phyloP scores from a whole-genome alignment of 176 grass and related monocot genomes.

The Puccinellia tenuiflora region DNA sequence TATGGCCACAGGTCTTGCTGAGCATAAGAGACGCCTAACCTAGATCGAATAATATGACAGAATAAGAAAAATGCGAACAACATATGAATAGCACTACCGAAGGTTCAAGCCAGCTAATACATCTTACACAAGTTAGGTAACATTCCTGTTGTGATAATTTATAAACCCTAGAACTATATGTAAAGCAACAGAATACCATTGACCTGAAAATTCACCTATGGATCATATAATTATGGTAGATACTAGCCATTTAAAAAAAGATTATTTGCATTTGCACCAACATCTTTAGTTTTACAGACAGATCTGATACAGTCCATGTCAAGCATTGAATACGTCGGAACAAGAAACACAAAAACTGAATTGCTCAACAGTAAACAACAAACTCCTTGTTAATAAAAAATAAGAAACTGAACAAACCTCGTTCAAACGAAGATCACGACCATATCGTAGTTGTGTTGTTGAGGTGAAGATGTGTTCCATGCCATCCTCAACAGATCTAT shows the following conservation, averaged over 20 bases:
- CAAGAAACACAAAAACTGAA: slow-evolving; percentile 12
- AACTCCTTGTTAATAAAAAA: not conserved
- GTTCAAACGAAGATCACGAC: slow-evolving; percentile 88
- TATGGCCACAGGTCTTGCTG: slow-evolving; percentile 77
- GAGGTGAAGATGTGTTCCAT: slow-evolving; percentile 99
- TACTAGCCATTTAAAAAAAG: not conserved
- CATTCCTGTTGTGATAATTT: not conserved
- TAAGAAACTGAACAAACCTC: slow-evolving; percentile 52
- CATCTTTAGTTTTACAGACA: not conserved
- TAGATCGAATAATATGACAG: slow-evolving; percentile 28
- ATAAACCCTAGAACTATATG: slow-evolving; percentile 14
- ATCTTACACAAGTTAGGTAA: not conserved
- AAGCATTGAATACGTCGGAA: not conserved
- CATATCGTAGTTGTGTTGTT: slow-evolving; percentile 79
- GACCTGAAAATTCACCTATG: not conserved
- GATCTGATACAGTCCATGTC: not conserved
- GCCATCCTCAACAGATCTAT: slow-evolving; percentile 85
- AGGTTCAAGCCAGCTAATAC: not conserved
- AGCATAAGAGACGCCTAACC: slow-evolving; percentile 91
- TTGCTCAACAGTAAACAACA: slow-evolving; percentile 17
- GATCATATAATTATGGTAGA: not conserved
- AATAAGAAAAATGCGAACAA: not conserved
- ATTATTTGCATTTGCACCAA: not conserved
- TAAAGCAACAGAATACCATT: slow-evolving; percentile 9
- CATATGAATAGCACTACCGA: not conserved